Base-by-base conservation (phyloP, 179 eudicot species). In the Camellia oleifera region DNA sequence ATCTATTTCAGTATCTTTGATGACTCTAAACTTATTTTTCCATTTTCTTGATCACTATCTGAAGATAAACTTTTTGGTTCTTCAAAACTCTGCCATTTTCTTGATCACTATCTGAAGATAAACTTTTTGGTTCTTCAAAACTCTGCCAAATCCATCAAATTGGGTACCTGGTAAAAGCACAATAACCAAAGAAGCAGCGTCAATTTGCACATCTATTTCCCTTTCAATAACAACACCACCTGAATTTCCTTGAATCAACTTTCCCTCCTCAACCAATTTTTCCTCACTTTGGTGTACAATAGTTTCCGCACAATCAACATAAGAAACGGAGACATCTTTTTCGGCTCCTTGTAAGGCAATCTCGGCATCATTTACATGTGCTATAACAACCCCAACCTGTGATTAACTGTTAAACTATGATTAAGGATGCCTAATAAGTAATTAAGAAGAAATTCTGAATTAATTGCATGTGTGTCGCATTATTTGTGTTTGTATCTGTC, bases 351-450 rank as follows among this genome's bases (percentile, higher is more conserved):
- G 89, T 80, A 94, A 81, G 57, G 92, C 91, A 89, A 90, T 90
- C 83, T 94, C 92, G 0, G 93, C 94, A 89, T 96, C 99, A 86
- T 83, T 89, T 18, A 92, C 97, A 70, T 86, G 88, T 77, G 26
- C 26, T 26, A 0, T 26, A 26, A 26, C 26, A 26, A 26, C 26
- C 26, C 26, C 26, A 0, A 26, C 26, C 26, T 26, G 26, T 26
- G 26, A 26, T 26, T 26, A 26, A 26, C 0, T 26, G 26, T 26
- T 26, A 26, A 26, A 26, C 26, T 1, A 26, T 26, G 26, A 26
- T 26, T 26, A 26, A 26, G 26, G 26, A 26, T 26, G 26, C 26
- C 26, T 26, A 26, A 26, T 26, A 26, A 26, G 26, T 26, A 26
- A 26, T 26, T 26, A 26, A 26, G 26, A 26, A 26, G 26, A 26